Evolutionary conservation across 495 filamentous ascomycete genomes (phyloP).

Genomic region (Hapsidospora chrysogenum): DNA sequence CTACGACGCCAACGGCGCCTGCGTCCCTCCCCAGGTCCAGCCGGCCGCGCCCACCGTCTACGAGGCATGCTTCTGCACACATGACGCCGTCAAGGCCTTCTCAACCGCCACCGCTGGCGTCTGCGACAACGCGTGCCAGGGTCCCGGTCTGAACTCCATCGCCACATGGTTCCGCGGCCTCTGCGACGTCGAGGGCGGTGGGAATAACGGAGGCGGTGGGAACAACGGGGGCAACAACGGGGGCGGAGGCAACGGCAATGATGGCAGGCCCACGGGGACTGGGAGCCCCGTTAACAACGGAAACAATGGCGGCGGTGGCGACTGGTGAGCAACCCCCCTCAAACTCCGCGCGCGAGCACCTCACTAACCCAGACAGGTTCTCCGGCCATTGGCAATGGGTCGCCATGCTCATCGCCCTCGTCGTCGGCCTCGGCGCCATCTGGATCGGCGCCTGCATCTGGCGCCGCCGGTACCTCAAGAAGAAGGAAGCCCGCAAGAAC

Average conservation of each 20-base stretch:
- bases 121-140: constrained; percentile 18
- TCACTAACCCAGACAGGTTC: constrained; percentile 18
- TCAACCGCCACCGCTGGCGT: constrained; percentile 21
- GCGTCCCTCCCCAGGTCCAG: constrained; percentile 23
- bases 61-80: constrained; percentile 30
- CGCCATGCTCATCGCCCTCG: constrained; percentile 35
- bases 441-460: constrained; percentile 37
- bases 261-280: constrained; percentile 1
- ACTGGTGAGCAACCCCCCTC: constrained; percentile 9
- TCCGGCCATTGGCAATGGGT: constrained; percentile 36
- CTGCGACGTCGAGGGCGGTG: constrained; percentile 13
- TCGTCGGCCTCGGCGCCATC: constrained; percentile 31
- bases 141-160: constrained; percentile 22
- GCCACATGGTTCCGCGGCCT: constrained; percentile 32
- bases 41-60: constrained; percentile 11
- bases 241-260: constrained; percentile 5
- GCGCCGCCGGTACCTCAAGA: constrained; percentile 32
- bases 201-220: constrained; percentile 1
- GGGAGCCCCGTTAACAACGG: background rate
- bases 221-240: background rate
- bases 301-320: constrained; percentile 6
- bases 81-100: constrained; percentile 22
- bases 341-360: constrained; percentile 1
- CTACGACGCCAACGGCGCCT: constrained; percentile 38
- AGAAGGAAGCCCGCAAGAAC: constrained; percentile 27